These are phyloP conservation scores for Tremellales sp. DNA, from an alignment of 1,284 basidiomycete genomes.

Conservation along the genomic window DNA sequence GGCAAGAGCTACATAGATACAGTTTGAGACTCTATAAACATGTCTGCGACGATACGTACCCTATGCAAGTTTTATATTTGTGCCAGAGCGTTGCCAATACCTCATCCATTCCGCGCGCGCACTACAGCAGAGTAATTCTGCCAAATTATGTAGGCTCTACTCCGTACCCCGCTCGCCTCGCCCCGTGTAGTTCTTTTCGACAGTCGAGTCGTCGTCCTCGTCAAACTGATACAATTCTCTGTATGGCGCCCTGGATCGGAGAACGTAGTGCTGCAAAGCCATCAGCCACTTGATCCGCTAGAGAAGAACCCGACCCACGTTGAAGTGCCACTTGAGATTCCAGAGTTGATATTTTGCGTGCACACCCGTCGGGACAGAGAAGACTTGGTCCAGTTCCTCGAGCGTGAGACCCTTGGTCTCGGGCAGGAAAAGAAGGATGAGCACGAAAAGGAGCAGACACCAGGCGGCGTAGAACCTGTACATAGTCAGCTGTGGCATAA, in stretches of 20 bases:
- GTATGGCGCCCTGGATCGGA: slow-evolving; percentile 13
- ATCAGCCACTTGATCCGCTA: no score
- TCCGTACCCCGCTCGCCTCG: no score
- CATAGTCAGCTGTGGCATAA: slow-evolving; percentile 1
- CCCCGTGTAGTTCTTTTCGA: slow-evolving; percentile 2
- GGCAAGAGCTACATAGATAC: no score
- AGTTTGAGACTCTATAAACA: no score
- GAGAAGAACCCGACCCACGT: no score
- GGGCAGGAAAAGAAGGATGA: slow-evolving; percentile 23
- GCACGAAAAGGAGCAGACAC: slow-evolving; percentile 47
- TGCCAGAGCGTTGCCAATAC: no score
- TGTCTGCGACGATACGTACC: no score
- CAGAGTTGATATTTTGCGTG: slow-evolving; percentile 53
- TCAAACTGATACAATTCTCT: slow-evolving; percentile 18
- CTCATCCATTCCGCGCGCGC: no score
- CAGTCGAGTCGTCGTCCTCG: slow-evolving; percentile 8
- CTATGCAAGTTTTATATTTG: no score
- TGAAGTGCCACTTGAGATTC: slow-evolving; percentile 50
- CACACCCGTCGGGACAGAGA: slow-evolving; percentile 45
- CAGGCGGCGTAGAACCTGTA: slow-evolving; percentile 50
- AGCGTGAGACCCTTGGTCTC: slow-evolving; percentile 61
- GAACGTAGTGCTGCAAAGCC: slow-evolving; percentile 19
- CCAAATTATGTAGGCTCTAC: no score
- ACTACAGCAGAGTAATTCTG: no score
- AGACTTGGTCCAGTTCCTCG: slow-evolving; percentile 54